Base-by-base conservation (phyloP, 1,284 basidiomycete species). In the Marasmius oreades region DNA sequence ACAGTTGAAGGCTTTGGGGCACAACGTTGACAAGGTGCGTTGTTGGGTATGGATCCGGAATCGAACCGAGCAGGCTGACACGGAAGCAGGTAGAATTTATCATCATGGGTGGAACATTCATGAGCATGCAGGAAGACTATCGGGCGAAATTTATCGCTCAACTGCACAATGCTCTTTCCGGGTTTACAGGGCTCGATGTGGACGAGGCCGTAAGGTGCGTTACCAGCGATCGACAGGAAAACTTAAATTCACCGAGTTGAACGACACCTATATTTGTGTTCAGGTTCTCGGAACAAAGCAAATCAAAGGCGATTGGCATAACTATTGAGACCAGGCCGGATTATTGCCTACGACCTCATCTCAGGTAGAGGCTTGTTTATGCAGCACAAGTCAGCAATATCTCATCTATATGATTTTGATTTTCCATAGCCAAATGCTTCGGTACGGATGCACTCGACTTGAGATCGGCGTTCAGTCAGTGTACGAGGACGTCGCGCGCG, bases 401-500 rank as follows among this genome's bases (percentile, higher is more conserved):
- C 36, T 23, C 24, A 57, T 23, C 26, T 8, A 39, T 42, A n/a
- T 36, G n/a, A 36, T 22, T 39, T 58, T 51, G 36, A 45, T 37
- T 48, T 16, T 28, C 26, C 51, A n/a, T 64, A 94, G 93, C 66
- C 95, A 98, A 72, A 98, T 99, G 97, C 86, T 99, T 54, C 88
- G 97, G 12, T 99, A 99, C 68, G 96, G 96, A 26, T 99, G 96
- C 73, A 99, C 96, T 0, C 89, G 96, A 8, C 85, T 99, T 33
- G 96, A 99, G 73, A 98, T 99, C 53, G 96, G 96, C 51, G 96
- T 99, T 1, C 96, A 99, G 73, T 97, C 94, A 16, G 96, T 99
- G 1, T 99, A 99, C 73, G 96, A 99, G 76, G 96, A 99, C 67
- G 97, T 99, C 7, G 96, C 96, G 8, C 85, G 96, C 55, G 97